phyloP scores from a whole-genome alignment of 352 stramenopile species.

The Saprolegnia diclina region DNA sequence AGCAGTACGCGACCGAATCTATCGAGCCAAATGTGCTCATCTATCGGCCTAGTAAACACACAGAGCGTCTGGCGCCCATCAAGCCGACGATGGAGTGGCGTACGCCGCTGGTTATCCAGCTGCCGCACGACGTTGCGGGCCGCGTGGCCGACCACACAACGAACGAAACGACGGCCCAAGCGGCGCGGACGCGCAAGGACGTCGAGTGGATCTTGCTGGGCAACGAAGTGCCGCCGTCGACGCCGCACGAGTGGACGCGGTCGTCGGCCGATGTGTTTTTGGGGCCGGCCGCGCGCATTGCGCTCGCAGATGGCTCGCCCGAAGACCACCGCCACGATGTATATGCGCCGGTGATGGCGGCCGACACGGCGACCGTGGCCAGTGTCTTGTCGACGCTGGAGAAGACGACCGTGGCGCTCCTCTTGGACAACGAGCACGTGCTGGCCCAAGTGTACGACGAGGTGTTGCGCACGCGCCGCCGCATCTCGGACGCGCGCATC shows the following conservation, averaged over 20 bases:
- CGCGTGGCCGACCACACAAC: slow-evolving; percentile 38
- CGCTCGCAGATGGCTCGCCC: slow-evolving; percentile 49
- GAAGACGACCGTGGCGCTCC: slow-evolving; percentile 59
- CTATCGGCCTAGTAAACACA: slow-evolving; percentile 33
- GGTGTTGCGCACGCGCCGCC: slow-evolving; percentile 68
- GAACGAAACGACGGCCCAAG: slow-evolving; percentile 61
- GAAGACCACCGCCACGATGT: neutral
- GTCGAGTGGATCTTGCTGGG: slow-evolving; percentile 80
- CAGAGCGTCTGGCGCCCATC: slow-evolving; percentile 43
- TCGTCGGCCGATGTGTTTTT: slow-evolving; percentile 52
- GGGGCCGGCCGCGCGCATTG: slow-evolving; percentile 52
- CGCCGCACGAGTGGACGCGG: slow-evolving; percentile 73
- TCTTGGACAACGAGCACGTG: slow-evolving; percentile 69
- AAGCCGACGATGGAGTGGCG: slow-evolving; percentile 56
- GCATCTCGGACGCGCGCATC: slow-evolving; percentile 66
- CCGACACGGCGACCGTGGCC: slow-evolving; percentile 53
- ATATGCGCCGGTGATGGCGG: slow-evolving; percentile 32
- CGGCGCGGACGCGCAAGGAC: slow-evolving; percentile 60
- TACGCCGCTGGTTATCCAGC: slow-evolving; percentile 49
- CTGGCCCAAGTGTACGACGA: slow-evolving; percentile 75
- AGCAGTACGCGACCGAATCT: neutral
- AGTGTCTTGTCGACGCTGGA: slow-evolving; percentile 63
- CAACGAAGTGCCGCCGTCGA: slow-evolving; percentile 65
- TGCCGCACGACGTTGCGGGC: slow-evolving; percentile 49
- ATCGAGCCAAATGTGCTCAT: neutral